These are phyloP conservation scores for Linum usitatissimum DNA, from an alignment of 345 rosid species.

Conservation along the genomic window DNA sequence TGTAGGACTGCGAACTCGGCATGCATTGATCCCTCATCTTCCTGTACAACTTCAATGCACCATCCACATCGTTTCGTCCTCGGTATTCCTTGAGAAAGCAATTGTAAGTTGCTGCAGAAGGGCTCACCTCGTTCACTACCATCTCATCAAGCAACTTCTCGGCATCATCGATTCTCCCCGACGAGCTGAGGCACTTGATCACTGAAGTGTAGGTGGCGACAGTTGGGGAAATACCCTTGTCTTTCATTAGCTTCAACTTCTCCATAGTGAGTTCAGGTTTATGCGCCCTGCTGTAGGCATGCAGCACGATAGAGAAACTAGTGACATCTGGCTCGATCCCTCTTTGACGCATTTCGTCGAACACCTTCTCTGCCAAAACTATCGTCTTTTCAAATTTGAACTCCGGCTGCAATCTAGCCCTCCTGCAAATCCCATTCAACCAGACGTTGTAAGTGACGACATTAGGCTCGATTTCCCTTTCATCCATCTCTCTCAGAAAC, in stretches of 20 bases:
- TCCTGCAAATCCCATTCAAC: slow-evolving; percentile 71
- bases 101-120: slow-evolving; percentile 56
- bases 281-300: slow-evolving; percentile 73
- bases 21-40: slow-evolving; percentile 52
- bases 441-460: slow-evolving; percentile 62
- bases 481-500: slow-evolving; percentile 58
- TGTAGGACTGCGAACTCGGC: slow-evolving; percentile 46
- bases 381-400: slow-evolving; percentile 54
- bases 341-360: slow-evolving; percentile 67
- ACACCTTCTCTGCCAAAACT: slow-evolving; percentile 54
- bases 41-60: slow-evolving; percentile 59
- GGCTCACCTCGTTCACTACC: slow-evolving; percentile 18
- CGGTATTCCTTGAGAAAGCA: slow-evolving; percentile 82
- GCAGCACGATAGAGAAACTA: slow-evolving; percentile 66
- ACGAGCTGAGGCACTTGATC: slow-evolving; percentile 71
- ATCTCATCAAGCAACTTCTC: slow-evolving; percentile 47
- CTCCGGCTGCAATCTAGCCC: slow-evolving; percentile 62
- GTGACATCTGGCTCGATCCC: slow-evolving; percentile 77
- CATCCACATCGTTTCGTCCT: slow-evolving; percentile 57
- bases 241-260: slow-evolving; percentile 61
- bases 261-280: slow-evolving; percentile 61
- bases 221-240: slow-evolving; percentile 49
- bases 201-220: slow-evolving; percentile 62
- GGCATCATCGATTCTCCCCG: slow-evolving; percentile 57
- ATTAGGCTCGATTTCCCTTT: slow-evolving; percentile 52